phyloP scores from a whole-genome alignment of 768 basidiomycete genomes.

The Termitomyces titanicus region DNA sequence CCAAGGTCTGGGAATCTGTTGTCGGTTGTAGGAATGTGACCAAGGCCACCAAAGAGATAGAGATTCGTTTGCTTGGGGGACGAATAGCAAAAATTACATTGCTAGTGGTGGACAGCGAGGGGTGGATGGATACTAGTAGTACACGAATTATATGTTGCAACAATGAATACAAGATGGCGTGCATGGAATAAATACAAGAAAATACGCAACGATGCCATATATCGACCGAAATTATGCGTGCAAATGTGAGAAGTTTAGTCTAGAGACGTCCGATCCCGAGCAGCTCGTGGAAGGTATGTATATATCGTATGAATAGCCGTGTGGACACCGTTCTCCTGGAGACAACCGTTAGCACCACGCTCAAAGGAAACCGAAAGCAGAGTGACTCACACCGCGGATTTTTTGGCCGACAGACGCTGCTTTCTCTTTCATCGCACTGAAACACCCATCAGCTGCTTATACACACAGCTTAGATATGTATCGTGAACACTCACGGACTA shows the following conservation, averaged over 20 bases:
- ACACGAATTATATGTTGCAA: neutral
- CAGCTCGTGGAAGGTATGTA: slow-evolving; percentile 41
- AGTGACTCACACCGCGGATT: slow-evolving; percentile 27
- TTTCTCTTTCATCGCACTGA: slow-evolving; percentile 57
- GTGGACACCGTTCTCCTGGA: slow-evolving; percentile 55
- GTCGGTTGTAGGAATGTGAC: neutral
- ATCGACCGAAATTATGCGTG: neutral
- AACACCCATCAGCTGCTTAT: neutral
- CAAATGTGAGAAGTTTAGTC: neutral
- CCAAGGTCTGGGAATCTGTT: neutral
- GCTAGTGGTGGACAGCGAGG: neutral
- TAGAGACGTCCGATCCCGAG: slow-evolving; percentile 23
- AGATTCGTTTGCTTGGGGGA: neutral
- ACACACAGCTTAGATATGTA: neutral
- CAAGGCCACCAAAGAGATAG: no score
- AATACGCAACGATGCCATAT: neutral
- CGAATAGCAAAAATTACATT: neutral
- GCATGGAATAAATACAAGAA: neutral
- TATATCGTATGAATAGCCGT: slow-evolving; percentile 55
- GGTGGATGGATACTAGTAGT: neutral
- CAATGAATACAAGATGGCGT: neutral
- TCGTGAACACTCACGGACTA: slow-evolving; percentile 34
- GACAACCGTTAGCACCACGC: neutral
- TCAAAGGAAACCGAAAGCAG: neutral
- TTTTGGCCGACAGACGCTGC: slow-evolving; percentile 39